Evolutionary conservation across 129 eudicot genomes (phyloP).

Genomic region (Helichrysum umbraculigerum): DNA sequence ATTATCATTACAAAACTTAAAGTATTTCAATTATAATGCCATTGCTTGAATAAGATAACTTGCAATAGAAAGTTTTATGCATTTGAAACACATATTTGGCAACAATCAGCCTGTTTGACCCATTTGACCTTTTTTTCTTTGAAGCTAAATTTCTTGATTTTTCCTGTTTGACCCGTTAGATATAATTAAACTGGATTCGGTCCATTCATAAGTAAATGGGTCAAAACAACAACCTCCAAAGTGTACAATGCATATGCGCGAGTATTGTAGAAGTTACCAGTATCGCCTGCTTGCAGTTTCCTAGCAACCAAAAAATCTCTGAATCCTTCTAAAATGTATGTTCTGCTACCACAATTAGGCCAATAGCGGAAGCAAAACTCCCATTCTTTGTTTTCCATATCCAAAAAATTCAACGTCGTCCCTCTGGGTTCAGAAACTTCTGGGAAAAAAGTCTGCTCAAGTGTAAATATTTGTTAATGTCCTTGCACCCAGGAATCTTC

Average conservation of each 20-base stretch:
- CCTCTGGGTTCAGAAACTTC: slow-evolving; percentile 48
- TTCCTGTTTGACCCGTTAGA: background rate
- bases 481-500: slow-evolving; percentile 18
- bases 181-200: background rate
- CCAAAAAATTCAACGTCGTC: slow-evolving; percentile 44
- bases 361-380: slow-evolving; percentile 50
- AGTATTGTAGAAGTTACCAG: slow-evolving; percentile 40
- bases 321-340: slow-evolving; percentile 68
- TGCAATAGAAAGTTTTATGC: background rate
- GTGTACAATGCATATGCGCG: background rate
- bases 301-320: slow-evolving; percentile 51
- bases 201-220: background rate
- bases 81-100: background rate
- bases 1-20: background rate
- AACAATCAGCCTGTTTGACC: background rate
- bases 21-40: background rate
- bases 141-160: background rate
- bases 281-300: slow-evolving; percentile 68
- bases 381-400: slow-evolving; percentile 66
- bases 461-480: slow-evolving; percentile 16
- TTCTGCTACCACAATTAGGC: slow-evolving; percentile 47
- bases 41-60: background rate
- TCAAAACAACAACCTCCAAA: background rate
- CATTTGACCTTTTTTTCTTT: background rate
- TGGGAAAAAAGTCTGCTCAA: slow-evolving; percentile 59